A percentile compares a stretch with the other conserved stretches of the same genome.
These are phyloP conservation scores for Butyriboletus loyo DNA, from an alignment of 768 basidiomycete species.

Conservation along the genomic window DNA sequence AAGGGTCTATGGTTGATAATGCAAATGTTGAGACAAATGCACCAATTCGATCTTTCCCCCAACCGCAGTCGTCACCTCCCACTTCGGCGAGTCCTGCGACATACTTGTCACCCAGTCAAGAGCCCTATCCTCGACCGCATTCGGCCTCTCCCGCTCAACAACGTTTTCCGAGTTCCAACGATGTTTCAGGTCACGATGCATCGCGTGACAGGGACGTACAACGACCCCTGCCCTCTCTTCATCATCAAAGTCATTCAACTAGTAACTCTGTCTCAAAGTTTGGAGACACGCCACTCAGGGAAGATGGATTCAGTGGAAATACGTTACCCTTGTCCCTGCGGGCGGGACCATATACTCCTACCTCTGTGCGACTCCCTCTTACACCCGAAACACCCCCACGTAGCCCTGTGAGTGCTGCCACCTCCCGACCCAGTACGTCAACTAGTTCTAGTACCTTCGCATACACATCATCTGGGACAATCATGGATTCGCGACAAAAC, in stretches of 20 bases:
- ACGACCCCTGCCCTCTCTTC: constrained; percentile 23
- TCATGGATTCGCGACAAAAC: constrained; percentile 21
- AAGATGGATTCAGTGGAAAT: constrained; percentile 27
- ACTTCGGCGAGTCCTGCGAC: constrained; percentile 17
- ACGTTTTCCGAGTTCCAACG: constrained; percentile 23
- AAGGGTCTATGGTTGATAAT: constrained; percentile 19
- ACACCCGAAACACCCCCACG: constrained; percentile 55
- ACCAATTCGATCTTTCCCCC: constrained; percentile 20
- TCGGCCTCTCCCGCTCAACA: constrained; percentile 47
- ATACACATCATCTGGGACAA: constrained; percentile 29
- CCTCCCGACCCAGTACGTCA: constrained; percentile 39
- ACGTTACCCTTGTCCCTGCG: constrained; percentile 27
- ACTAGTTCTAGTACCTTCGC: constrained; percentile 28
- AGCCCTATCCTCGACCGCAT: constrained; percentile 61
- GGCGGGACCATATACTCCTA: constrained; percentile 23
- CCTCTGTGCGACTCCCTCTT: constrained; percentile 28
- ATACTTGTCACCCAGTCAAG: constrained; percentile 46
- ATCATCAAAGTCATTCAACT: constrained; percentile 28
- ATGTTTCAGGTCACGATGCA: constrained; percentile 15
- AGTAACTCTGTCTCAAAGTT: constrained; percentile 30
- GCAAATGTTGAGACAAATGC: constrained; percentile 16
- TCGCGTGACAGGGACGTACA: constrained; percentile 30
- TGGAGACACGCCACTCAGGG: constrained; percentile 29
- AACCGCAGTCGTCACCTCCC: constrained; percentile 25
- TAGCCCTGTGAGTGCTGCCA: constrained; percentile 57